Base-by-base conservation (phyloP, 108 stramenopile species). In the Ochromonas danica region DNA sequence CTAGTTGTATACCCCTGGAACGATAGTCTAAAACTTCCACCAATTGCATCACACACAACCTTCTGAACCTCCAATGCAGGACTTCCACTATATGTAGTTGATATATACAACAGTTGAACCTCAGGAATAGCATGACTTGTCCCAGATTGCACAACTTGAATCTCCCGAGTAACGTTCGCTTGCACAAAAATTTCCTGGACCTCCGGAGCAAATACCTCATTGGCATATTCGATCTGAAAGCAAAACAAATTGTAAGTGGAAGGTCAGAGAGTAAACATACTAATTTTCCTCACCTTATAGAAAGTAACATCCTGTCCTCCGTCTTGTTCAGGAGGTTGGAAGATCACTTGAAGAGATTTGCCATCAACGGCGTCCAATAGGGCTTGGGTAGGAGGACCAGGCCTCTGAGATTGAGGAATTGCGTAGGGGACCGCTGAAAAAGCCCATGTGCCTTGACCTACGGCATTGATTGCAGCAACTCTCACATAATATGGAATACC, bases 401-500 rank as follows among this genome's bases (percentile, higher is more conserved):
- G 91, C 0, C 85, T 82, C 25, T 88, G 87, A 1, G 91, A 90
- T 27, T 84, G 72, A 3, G 93, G 93, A 1, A 80, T 75, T n/a
- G 85, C 83, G 62, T 89, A 81, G 67, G 91, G 85, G 30, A 91
- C 87, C 0, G 83, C 75, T 10, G 90, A 79, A 57, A 89, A 62
- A 14, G 89, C 80, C 25, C 82, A 61, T 43, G 89, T 80, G 40
- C 92, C 89, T 25, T 72, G n/a, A 0, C 93, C 93, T 60, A 91
- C 30, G 40, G 77, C 79, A 83, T 92, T 93, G 10, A 79, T 71
- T 33, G 92, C 93, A 3, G 81, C 72, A 38, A 91, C 90, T 40
- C 91, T 86, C 39, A 92, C 85, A 72, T 89, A 92, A 71, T 92
- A 92, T 28, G 88, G 80, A 6, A 92, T 84, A 17, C 91, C 90